Percentiles rank a stretch among this genome's conserved stretches.
Evolutionary conservation across 306 rosid species (phyloP).

Genomic region (Glycyrrhiza uralensis): DNA sequence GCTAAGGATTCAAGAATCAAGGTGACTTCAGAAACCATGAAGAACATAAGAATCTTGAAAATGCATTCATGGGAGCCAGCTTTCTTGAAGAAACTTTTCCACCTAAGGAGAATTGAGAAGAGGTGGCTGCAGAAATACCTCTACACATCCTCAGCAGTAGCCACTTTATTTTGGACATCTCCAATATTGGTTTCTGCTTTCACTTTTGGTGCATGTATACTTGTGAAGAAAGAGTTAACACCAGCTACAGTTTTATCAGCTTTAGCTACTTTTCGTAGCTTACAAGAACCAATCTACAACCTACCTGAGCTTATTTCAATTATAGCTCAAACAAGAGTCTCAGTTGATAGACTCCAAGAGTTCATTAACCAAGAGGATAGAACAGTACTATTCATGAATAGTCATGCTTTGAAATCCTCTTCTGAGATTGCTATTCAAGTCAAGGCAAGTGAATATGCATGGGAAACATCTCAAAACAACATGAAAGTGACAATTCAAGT

Average conservation of each 20-base stretch:
- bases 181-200: conserved; percentile 75
- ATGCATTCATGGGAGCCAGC: conserved; percentile 77
- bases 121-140: conserved; percentile 74
- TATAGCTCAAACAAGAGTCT: conserved; percentile 79
- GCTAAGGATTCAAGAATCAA: conserved; percentile 75
- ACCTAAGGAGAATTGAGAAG: conserved; percentile 58
- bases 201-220: conserved; percentile 70
- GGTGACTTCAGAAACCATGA: conserved; percentile 65
- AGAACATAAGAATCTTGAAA: conserved; percentile 69
- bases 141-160: conserved; percentile 65
- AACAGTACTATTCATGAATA: conserved; percentile 29
- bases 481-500: conserved; percentile 56
- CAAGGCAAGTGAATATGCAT: conserved; percentile 57
- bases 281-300: conserved; percentile 85
- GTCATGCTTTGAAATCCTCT: conserved; percentile 7
- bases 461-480: conserved; percentile 46
- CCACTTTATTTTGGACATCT: conserved; percentile 81
- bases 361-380: conserved; percentile 56
- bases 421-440: conserved; percentile 50
- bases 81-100: conserved; percentile 57
- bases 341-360: conserved; percentile 61
- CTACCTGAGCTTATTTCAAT: conserved; percentile 86
- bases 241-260: conserved; percentile 76
- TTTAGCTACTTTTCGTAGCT: conserved; percentile 70
- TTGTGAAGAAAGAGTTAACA: conserved; percentile 53